Evolutionary conservation across 257 asterid genomes (phyloP).

Genomic region (Nicotiana tomentosiformis): DNA sequence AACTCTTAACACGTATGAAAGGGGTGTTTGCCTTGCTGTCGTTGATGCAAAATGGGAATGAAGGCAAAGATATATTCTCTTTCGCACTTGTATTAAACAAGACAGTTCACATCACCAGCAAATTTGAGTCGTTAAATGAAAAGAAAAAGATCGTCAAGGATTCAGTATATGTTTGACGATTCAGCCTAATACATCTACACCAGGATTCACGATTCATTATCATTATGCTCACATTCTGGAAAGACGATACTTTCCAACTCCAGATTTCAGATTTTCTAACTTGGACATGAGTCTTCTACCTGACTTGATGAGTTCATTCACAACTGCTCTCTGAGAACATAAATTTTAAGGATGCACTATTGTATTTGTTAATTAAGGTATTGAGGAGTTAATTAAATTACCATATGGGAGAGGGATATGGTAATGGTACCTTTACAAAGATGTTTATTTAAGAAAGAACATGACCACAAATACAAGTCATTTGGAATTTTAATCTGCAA

Average conservation of each 20-base stretch:
- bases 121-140: too few relatives aligned
- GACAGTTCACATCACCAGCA: too few relatives aligned
- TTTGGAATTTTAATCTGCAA: constrained; percentile 60
- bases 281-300: constrained; percentile 46
- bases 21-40: too few relatives aligned
- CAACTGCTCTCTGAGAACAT: constrained; percentile 45
- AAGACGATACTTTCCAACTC: too few relatives aligned
- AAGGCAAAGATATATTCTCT: too few relatives aligned
- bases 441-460: constrained; percentile 59
- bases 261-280: constrained; percentile 15
- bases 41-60: too few relatives aligned
- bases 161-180: too few relatives aligned
- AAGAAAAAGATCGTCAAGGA: too few relatives aligned
- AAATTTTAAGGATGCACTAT: neutral
- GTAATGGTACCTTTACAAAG: constrained; percentile 52
- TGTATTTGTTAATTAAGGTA: neutral
- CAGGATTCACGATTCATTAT: too few relatives aligned
- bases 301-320: constrained; percentile 49
- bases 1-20: too few relatives aligned
- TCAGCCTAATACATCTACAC: too few relatives aligned
- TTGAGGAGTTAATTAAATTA: constrained; percentile 16
- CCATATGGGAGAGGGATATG: constrained; percentile 54
- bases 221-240: too few relatives aligned
- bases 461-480: constrained; percentile 77
- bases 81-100: neutral